These are phyloP conservation scores for Hortiboletus flavorubellus DNA, from an alignment of 768 basidiomycete species.

Conservation along the genomic window DNA sequence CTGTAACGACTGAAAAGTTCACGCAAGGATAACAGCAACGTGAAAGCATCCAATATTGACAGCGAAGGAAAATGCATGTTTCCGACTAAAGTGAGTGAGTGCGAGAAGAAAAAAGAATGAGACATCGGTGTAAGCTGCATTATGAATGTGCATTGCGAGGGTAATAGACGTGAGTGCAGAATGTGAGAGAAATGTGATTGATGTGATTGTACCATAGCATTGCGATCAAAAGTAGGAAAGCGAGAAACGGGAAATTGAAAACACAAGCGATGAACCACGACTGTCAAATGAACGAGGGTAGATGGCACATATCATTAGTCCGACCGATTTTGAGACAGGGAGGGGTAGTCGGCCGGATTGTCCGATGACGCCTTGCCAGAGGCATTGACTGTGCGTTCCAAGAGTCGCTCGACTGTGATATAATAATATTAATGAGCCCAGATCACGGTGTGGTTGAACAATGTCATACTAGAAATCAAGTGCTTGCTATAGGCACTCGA, in stretches of 20 bases:
- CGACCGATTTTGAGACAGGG: slow-evolving; percentile 24
- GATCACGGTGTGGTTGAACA: neutral
- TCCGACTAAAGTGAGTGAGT: slow-evolving; percentile 23
- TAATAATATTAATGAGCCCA: slow-evolving; percentile 6
- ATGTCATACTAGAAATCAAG: slow-evolving; percentile 66
- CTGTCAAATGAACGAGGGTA: slow-evolving; percentile 6
- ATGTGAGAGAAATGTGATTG: slow-evolving; percentile 23
- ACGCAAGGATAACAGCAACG: slow-evolving; percentile 18
- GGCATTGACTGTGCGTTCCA: slow-evolving; percentile 47
- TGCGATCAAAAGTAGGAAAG: slow-evolving; percentile 28
- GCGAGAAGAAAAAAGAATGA: slow-evolving; percentile 16
- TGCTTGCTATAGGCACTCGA: slow-evolving; percentile 78
- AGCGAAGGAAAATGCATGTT: slow-evolving; percentile 27
- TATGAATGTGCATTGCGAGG: slow-evolving; percentile 37
- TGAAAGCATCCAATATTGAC: slow-evolving; percentile 29
- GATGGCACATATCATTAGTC: slow-evolving; percentile 14
- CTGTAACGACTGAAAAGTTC: slow-evolving; percentile 1
- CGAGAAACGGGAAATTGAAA: slow-evolving; percentile 5
- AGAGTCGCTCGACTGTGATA: slow-evolving; percentile 61
- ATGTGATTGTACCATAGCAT: slow-evolving; percentile 37
- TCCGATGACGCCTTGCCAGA: slow-evolving; percentile 22
- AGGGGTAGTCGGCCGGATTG: slow-evolving; percentile 30
- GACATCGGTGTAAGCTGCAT: slow-evolving; percentile 30
- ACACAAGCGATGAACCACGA: slow-evolving; percentile 7
- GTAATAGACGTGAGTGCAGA: slow-evolving; percentile 32